Evolutionary conservation across 306 rosid genomes (phyloP).

Genomic region (Rosa chinensis): DNA sequence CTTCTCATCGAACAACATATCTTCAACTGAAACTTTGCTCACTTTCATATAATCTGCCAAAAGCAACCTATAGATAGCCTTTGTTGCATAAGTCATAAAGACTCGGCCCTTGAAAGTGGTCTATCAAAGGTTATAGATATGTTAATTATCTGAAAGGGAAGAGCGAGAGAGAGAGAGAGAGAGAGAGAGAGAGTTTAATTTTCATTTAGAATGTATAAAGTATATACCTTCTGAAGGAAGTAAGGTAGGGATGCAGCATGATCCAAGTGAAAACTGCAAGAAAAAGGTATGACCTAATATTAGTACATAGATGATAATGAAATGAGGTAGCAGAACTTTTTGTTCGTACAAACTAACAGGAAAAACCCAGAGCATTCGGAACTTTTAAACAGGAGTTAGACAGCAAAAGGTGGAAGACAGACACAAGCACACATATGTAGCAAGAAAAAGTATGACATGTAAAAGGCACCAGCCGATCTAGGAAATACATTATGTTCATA

Average conservation of each 20-base stretch:
- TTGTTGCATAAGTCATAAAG: conserved; percentile 95
- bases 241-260: conserved; percentile 96
- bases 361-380: neutral
- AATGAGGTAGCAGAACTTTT: neutral
- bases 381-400: neutral
- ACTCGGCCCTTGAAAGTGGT: conserved; percentile 92
- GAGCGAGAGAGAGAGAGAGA: neutral
- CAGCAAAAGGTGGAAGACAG: neutral
- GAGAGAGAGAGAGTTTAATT: neutral
- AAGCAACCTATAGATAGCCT: conserved; percentile 85
- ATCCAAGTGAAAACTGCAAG: conserved; percentile 82
- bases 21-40: conserved; percentile 91
- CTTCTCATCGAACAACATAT: conserved; percentile 79
- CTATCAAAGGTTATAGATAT: conserved; percentile 25
- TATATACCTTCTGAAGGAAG: conserved; percentile 69
- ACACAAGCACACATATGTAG: neutral
- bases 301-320: neutral
- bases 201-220: conserved; percentile 2
- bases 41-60: conserved; percentile 85
- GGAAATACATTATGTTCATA: neutral
- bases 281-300: neutral
- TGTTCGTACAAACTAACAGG: neutral
- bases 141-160: conserved; percentile 8
- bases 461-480: neutral
- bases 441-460: neutral